Percentiles rank a stretch among this genome's conserved stretches.
Conservation (phyloP, 176 grass and related monocot genomes). For the Cenchrus americanus region DNA sequence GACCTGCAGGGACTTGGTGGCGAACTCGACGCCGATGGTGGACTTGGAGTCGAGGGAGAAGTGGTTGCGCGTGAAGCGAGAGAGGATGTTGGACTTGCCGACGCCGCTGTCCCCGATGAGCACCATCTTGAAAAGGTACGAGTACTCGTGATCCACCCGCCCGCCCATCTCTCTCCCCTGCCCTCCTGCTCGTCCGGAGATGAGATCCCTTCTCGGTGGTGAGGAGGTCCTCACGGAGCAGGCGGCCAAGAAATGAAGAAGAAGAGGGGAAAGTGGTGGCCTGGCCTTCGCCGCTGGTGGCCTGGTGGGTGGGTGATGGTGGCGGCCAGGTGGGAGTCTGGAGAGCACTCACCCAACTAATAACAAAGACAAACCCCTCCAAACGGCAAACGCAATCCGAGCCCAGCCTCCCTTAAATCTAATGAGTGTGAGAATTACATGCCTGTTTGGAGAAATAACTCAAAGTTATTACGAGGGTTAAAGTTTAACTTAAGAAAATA, state of each 20-base stretch:
- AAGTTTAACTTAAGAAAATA: too few relatives aligned
- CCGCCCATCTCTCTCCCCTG: slow-evolving; percentile 42
- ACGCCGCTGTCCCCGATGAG: slow-evolving; percentile 89
- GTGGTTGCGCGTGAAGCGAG: slow-evolving; percentile 84
- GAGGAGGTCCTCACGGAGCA: background rate
- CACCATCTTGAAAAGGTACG: slow-evolving; percentile 92
- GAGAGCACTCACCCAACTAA: slow-evolving; percentile 46
- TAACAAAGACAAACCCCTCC: slow-evolving; percentile 12
- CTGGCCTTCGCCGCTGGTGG: slow-evolving; percentile 22
- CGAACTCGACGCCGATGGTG: slow-evolving; percentile 91
- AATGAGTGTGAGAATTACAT: too few relatives aligned
- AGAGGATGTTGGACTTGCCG: slow-evolving; percentile 89
- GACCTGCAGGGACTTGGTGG: slow-evolving; percentile 80
- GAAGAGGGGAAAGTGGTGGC: slow-evolving; percentile 16
- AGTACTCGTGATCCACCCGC: slow-evolving; percentile 83
- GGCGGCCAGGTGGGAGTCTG: background rate
- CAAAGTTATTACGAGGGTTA: too few relatives aligned
- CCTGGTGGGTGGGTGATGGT: slow-evolving; percentile 4
- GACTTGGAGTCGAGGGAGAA: slow-evolving; percentile 91
- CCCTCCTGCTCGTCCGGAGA: background rate
- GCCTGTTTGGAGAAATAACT: too few relatives aligned
- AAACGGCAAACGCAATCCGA: too few relatives aligned
- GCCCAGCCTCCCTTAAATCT: too few relatives aligned
- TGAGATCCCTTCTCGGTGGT: slow-evolving; percentile 2
- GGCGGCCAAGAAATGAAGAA: slow-evolving; percentile 12